Evolutionary conservation across 1,139 yeast species (phyloP).

Genomic region (Casaregolazyma lundiana): DNA sequence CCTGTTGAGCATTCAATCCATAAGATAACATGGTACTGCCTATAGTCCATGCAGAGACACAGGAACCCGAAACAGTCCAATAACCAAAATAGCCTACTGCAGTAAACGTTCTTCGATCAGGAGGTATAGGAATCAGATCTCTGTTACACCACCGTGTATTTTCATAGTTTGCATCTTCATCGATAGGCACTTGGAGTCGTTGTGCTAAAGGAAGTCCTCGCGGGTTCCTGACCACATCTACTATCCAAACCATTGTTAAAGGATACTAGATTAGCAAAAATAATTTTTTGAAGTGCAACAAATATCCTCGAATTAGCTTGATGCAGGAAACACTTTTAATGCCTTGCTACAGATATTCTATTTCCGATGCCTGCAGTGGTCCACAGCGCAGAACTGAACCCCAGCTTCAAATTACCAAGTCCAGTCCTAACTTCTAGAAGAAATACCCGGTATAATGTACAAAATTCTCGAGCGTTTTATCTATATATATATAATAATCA

Average conservation of each 20-base stretch:
- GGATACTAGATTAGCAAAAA: too few relatives aligned
- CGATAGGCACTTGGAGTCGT: neutral
- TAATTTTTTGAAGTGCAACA: too few relatives aligned
- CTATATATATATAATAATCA: neutral
- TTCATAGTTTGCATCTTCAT: constrained; percentile 1
- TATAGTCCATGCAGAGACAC: constrained; percentile 15
- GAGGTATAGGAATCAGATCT: constrained; percentile 26
- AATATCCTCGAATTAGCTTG: too few relatives aligned
- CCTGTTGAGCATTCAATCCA: constrained; percentile 17
- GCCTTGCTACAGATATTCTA: too few relatives aligned
- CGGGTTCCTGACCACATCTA: neutral
- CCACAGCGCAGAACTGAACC: too few relatives aligned
- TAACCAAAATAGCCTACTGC: constrained; percentile 21
- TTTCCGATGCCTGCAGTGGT: too few relatives aligned
- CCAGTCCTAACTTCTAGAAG: neutral
- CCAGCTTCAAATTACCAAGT: too few relatives aligned
- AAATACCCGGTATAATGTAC: neutral
- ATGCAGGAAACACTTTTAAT: too few relatives aligned
- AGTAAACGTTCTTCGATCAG: constrained; percentile 24
- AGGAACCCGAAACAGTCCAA: constrained; percentile 22
- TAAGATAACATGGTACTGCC: constrained; percentile 17
- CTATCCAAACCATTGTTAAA: neutral
- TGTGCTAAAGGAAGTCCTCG: neutral
- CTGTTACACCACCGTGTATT: constrained; percentile 15
- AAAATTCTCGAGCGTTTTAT: neutral